Evolutionary conservation across 345 rosid genomes (phyloP), one percentile per base, ranked within the genome.

Genomic region (Fremontodendron californicum): DNA sequence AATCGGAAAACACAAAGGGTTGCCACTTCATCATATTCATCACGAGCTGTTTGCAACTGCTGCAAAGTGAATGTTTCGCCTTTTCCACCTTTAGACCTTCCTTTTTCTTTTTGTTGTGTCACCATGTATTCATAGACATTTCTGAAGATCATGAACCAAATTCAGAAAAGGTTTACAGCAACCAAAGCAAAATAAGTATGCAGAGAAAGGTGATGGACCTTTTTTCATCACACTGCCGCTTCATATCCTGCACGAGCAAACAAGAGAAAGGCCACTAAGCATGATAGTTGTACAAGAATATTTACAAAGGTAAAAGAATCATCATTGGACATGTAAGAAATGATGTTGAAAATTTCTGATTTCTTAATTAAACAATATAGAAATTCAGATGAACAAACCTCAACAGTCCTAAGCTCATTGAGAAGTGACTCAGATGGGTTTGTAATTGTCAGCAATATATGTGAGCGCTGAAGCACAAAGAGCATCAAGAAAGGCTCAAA

Each of bases 351-450:
- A 77, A 43, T 27, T 48, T 64, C 51, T 13, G 23, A 80, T 65
- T 27, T 77, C 70, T 60, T 57, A 67, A 48, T 67, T 45, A 46
- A 58, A 69, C 52, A 81, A 77, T 11, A 70, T 16, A 74, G 74
- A 49, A 65, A 78, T 48, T 15, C 3, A 62, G 23, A 57, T 39
- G 58, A 78, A 84, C 94, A 58, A 81, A 96, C 99, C 99, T 96
- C 99, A 75, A 94, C 98, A 29, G 91, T 89, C 74, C 98, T 94
- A 23, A 96, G 98, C 75, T 96, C 98, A 82, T 83, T 90, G 70
- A 96, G 91, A 84, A 94, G 90, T 23, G 97, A 93, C 78, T 96
- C 99, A 5, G 98, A 89, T 18, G 99, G 98, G 52, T 87, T 81
- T 46, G 98, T 94, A 83, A 96, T 90, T n/a, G 99, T 96, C 78